Conservation (phyloP, 192 early-diverging fungal species). For the Mortierella hygrophila region DNA sequence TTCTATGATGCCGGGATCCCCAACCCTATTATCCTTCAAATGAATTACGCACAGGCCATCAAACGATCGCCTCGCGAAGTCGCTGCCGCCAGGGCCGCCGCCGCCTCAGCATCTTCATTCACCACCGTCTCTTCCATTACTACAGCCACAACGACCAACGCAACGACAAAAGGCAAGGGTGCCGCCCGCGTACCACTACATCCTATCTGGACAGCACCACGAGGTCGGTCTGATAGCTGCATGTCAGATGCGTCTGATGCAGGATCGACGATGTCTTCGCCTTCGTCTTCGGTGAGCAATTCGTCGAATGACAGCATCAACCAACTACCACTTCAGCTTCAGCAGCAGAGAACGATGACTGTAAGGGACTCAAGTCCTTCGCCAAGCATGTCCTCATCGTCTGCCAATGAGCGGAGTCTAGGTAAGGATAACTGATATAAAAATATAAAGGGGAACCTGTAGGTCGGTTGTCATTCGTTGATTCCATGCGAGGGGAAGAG, state of each 20-base stretch:
- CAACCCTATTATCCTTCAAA: constrained; percentile 14
- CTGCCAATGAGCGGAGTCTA: constrained; percentile 6
- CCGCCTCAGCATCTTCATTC: neutral
- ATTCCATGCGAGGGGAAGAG: no score
- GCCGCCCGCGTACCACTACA: neutral
- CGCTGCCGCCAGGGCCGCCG: neutral
- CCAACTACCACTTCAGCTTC: no score
- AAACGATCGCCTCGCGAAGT: neutral
- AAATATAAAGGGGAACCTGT: neutral
- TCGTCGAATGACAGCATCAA: constrained; percentile 14
- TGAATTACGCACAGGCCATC: constrained; percentile 12
- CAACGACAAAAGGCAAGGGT: neutral
- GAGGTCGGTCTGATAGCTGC: neutral
- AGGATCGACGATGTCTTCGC: neutral
- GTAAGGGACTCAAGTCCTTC: neutral
- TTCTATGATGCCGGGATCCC: neutral
- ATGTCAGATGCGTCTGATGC: constrained; percentile 14
- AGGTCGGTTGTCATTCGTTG: no score
- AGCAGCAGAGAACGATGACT: neutral
- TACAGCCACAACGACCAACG: neutral
- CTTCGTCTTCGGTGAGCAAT: neutral
- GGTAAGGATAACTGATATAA: neutral
- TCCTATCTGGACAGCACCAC: neutral
- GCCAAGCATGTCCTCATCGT: neutral
- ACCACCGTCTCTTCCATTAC: neutral